Percentiles rank a stretch among this genome's conserved stretches.
Conservation (phyloP, 352 stramenopile species). For the Elongisporangium undulatum region DNA sequence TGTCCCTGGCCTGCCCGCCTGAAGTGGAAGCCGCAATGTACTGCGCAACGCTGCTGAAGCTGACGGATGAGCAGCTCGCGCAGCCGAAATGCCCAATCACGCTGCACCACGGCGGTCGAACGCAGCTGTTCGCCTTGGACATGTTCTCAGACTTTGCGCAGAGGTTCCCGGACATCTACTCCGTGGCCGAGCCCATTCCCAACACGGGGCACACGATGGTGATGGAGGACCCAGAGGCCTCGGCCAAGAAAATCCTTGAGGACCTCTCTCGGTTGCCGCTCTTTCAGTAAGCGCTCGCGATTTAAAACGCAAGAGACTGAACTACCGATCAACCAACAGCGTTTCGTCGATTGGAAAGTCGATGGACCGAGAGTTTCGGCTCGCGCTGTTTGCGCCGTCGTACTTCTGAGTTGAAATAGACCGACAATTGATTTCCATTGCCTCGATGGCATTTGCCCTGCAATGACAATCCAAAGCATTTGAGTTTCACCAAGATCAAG, state of each 20-base stretch:
- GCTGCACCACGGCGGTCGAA: conserved; percentile 23
- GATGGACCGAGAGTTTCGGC: too few species aligned
- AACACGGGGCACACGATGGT: conserved; percentile 37
- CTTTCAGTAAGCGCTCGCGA: too few species aligned
- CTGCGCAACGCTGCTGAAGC: conserved; percentile 7
- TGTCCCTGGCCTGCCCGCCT: conserved; percentile 27
- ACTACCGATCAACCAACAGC: too few species aligned
- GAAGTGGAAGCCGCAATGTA: conserved; percentile 37
- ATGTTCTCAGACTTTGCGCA: conserved; percentile 9
- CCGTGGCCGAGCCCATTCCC: conserved; percentile 10
- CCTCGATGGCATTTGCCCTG: too few species aligned
- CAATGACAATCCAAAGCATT: too few species aligned
- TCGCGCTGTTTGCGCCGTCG: too few species aligned
- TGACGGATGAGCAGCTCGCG: conserved; percentile 25
- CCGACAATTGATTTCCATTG: too few species aligned
- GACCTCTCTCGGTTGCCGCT: neutral
- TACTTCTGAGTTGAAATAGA: too few species aligned
- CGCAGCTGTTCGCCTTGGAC: conserved; percentile 18
- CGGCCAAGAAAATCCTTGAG: conserved; percentile 16
- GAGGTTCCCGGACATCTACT: conserved; percentile 20
- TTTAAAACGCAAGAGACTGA: too few species aligned
- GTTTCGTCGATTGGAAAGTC: too few species aligned
- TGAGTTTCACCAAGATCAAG: too few species aligned
- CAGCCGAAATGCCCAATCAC: conserved; percentile 18
- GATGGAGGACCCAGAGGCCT: conserved; percentile 35